These are phyloP conservation scores for Malus domestica DNA, from an alignment of 306 rosid species.

Conservation along the genomic window ASM211411v1 NC_041791.1:31516001-31516500, in stretches of 20 bases:
- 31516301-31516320: constrained; percentile 35
- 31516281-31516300: constrained; percentile 46
- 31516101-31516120: constrained; percentile 80
- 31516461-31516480: constrained; percentile 28
- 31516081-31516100: constrained; percentile 73
- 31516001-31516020: background rate
- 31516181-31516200: constrained; percentile 72
- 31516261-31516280: constrained; percentile 53
- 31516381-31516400: constrained; percentile 74
- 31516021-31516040: constrained; percentile 4
- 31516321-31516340: constrained; percentile 44
- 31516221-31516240: constrained; percentile 77
- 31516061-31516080: constrained; percentile 85
- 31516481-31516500: constrained; percentile 47
- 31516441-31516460: constrained; percentile 44
- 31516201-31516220: constrained; percentile 69
- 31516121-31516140: constrained; percentile 75
- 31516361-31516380: constrained; percentile 52
- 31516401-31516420: constrained; percentile 37
- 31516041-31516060: constrained; percentile 21
- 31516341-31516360: constrained; percentile 46
- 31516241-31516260: constrained; percentile 79
- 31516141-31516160: constrained; percentile 78
- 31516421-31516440: constrained; percentile 50
- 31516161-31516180: constrained; percentile 76